phyloP scores from a whole-genome alignment of 2,329 filamentous ascomycete species.

The Trichoderma sp. region DNA sequence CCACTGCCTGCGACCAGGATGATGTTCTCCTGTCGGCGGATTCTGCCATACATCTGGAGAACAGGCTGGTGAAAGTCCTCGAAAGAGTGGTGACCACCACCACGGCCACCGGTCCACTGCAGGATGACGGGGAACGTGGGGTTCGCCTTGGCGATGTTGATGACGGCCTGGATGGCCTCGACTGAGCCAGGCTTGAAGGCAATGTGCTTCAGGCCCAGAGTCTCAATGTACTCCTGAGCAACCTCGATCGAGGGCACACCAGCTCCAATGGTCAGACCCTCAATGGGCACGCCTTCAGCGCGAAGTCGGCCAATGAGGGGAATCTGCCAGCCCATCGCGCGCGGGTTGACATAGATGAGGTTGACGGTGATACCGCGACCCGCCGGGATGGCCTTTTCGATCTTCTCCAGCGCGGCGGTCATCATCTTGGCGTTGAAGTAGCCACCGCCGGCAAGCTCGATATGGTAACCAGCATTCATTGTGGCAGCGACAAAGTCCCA shows the following conservation, averaged over 20 bases:
- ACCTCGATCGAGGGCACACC: conserved; percentile 93
- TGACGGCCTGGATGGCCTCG: conserved; percentile 83
- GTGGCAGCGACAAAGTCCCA: conserved; percentile 92
- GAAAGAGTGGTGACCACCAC: conserved; percentile 91
- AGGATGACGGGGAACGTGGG: conserved; percentile 89
- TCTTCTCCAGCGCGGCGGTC: conserved; percentile 80
- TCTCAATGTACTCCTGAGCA: conserved; percentile 91
- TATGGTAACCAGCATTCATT: conserved; percentile 94
- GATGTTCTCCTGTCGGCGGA: conserved; percentile 83
- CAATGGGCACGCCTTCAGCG: conserved; percentile 84
- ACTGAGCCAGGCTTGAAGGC: conserved; percentile 90
- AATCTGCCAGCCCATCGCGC: conserved; percentile 91
- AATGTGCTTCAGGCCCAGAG: conserved; percentile 89
- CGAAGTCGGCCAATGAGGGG: conserved; percentile 78
- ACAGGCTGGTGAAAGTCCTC: conserved; percentile 95
- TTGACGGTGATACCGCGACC: conserved; percentile 89
- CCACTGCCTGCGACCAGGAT: conserved; percentile 88
- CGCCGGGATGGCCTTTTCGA: conserved; percentile 79
- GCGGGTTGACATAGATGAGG: conserved; percentile 86
- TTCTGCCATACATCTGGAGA: conserved; percentile 85
- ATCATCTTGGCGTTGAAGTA: conserved; percentile 84
- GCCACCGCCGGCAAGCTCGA: conserved; percentile 86
- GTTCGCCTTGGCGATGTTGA: conserved; percentile 94
- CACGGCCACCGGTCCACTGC: conserved; percentile 93
- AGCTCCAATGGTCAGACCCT: conserved; percentile 88